Evolutionary conservation across 805 yeast species (phyloP).

Genomic region (Zygoascus bituminiphila): DNA sequence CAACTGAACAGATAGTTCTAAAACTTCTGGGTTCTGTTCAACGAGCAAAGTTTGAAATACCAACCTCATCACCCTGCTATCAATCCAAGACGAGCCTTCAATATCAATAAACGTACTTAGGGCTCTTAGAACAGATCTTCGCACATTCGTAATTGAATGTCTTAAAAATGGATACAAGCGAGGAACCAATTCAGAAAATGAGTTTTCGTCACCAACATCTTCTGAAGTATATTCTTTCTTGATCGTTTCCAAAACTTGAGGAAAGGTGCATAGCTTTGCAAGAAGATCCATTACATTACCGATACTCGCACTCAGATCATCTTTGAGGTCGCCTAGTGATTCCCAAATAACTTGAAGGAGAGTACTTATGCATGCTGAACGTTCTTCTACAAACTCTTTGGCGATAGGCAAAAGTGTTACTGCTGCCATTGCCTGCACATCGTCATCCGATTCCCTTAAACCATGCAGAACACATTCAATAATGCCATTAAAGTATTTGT

Average conservation of each 20-base stretch:
- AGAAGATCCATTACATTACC: slow-evolving; percentile 94
- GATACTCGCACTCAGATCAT: slow-evolving; percentile 88
- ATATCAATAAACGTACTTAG: slow-evolving; percentile 60
- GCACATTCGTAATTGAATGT: slow-evolving; percentile 85
- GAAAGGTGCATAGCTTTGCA: slow-evolving; percentile 77
- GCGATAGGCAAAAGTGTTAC: slow-evolving; percentile 88
- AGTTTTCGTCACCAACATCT: slow-evolving; percentile 37
- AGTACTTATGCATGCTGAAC: slow-evolving; percentile 38
- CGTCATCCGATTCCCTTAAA: slow-evolving; percentile 73
- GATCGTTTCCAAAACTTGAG: slow-evolving; percentile 65
- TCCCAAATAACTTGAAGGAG: slow-evolving; percentile 77
- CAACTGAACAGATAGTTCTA: slow-evolving; percentile 53
- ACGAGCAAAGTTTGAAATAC: slow-evolving; percentile 80
- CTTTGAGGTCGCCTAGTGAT: slow-evolving; percentile 73
- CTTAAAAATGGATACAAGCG: slow-evolving; percentile 85
- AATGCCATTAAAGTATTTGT: slow-evolving; percentile 55
- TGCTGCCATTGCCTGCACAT: slow-evolving; percentile 95
- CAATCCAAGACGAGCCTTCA: slow-evolving; percentile 58
- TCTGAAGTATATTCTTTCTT: slow-evolving; percentile 43
- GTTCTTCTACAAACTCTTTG: slow-evolving; percentile 66
- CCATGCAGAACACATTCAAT: slow-evolving; percentile 84
- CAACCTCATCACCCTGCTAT: slow-evolving; percentile 62
- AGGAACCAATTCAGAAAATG: slow-evolving; percentile 76
- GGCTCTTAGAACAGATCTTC: slow-evolving; percentile 80
- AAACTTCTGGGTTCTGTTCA: slow-evolving; percentile 76